Base-by-base conservation (phyloP, 1,139 yeast genomes). In the Tardiomyces digboiensis region DNA sequence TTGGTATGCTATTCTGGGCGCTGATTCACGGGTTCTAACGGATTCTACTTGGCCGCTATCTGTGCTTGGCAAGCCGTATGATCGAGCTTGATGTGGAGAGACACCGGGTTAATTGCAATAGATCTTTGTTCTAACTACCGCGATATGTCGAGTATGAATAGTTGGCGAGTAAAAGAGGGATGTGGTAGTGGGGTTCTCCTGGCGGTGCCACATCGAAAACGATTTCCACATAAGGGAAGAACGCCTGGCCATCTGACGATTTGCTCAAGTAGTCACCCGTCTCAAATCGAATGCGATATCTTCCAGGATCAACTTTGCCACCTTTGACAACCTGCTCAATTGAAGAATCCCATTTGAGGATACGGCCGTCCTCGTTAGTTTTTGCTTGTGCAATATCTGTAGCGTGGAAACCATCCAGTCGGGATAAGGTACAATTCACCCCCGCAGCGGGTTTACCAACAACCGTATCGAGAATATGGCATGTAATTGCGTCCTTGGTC, bases 61-160 rank as follows among this genome's bases (percentile, higher is more conserved):
- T 39, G 33, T 42, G 39, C n/a, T n/a, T n/a, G n/a, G n/a, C n/a
- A n/a, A n/a, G n/a, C n/a, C n/a, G n/a, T n/a, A n/a, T n/a, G n/a
- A n/a, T n/a, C n/a, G n/a, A n/a, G n/a, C 43, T 22, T 13, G 37
- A 18, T n/a, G 13, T 21, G 19, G 41, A 19, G n/a, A 22, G 13
- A 5, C 18, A 38, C 21, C 40, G 40, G 16, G 43, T 4, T 16
- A 36, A 21, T 39, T 14, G 37, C 7, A 39, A 8, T 14, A 12
- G 18, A 7, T 8, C 7, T 22, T 16, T n/a, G n/a, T n/a, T 29
- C 48, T 57, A 81, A 54, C 84, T 78, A 3, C 97, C 97, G 50
- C 96, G 74, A 65, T 88, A 88, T 0, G 96, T 88, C 14, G 94
- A 78, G 65, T 87, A 88, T 40, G 95, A 82, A 62, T 80, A 84